Evolutionary conservation across 1,284 basidiomycete genomes (phyloP).

Genomic region (Kwoniella shivajii): DNA sequence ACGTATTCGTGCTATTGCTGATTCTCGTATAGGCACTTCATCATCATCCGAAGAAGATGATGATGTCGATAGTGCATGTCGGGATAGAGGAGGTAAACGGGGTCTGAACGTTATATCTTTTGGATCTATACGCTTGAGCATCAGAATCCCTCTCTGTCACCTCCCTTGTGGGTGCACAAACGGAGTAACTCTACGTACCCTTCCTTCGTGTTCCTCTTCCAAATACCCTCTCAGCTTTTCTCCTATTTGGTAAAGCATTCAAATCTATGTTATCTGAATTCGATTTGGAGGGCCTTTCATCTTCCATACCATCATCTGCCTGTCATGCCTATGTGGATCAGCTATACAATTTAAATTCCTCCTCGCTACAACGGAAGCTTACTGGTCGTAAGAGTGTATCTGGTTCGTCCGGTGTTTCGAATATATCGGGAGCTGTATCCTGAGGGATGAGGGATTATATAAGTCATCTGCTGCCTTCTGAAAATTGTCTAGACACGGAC

Average conservation of each 20-base stretch:
- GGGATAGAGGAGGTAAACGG: conserved; percentile 23
- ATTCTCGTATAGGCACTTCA: conserved; percentile 39
- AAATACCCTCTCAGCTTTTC: conserved; percentile 33
- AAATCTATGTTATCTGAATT: conserved; percentile 30
- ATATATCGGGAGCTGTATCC: conserved; percentile 89
- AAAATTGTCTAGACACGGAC: background rate
- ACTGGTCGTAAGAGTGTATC: conserved; percentile 34
- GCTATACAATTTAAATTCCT: no score
- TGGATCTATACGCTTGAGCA: conserved; percentile 12
- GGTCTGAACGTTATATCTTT: conserved; percentile 22
- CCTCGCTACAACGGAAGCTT: conserved; percentile 7
- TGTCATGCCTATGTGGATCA: no score
- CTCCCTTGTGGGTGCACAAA: no score
- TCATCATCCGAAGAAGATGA: conserved; percentile 19
- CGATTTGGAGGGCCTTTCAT: conserved; percentile 18
- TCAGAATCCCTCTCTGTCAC: no score
- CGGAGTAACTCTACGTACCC: background rate
- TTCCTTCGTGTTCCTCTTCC: conserved; percentile 24
- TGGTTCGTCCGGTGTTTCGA: conserved; percentile 79
- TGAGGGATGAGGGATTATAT: conserved; percentile 42
- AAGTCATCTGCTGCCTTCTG: no score
- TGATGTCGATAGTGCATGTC: conserved; percentile 17
- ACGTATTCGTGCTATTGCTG: conserved; percentile 52
- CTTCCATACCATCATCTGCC: conserved; percentile 28
- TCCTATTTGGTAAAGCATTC: conserved; percentile 27